Evolutionary conservation across 2,329 filamentous ascomycete genomes (phyloP).

Genomic region (Ophiostoma quercus): DNA sequence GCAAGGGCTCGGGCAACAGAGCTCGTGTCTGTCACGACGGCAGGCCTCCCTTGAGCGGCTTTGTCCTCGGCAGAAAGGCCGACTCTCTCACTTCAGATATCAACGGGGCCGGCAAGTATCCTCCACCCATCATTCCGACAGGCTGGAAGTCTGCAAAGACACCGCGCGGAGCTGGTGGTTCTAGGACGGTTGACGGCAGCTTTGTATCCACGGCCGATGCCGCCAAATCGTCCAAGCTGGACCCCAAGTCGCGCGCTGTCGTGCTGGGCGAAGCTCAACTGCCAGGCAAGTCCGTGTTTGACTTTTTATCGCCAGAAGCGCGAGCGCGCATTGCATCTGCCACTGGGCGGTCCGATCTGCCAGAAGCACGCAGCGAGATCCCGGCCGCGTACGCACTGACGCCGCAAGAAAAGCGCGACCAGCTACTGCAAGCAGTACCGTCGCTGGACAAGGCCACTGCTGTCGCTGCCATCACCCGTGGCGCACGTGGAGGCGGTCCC

Average conservation of each 20-base stretch:
- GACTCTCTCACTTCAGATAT: conserved; percentile 45
- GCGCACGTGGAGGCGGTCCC: conserved; percentile 62
- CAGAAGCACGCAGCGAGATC: conserved; percentile 69
- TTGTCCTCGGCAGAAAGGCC: conserved; percentile 59
- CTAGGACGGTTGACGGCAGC: conserved; percentile 11
- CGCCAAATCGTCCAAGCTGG: conserved; percentile 68
- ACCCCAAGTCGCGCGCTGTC: conserved; percentile 70
- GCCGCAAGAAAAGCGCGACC: conserved; percentile 57
- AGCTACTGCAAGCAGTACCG: conserved; percentile 56
- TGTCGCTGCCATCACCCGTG: conserved; percentile 61
- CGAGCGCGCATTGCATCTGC: conserved; percentile 70
- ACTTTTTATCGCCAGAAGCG: conserved; percentile 75
- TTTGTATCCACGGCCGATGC: conserved; percentile 70
- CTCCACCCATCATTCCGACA: conserved; percentile 61
- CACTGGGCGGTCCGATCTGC: conserved; percentile 71
- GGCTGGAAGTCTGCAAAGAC: conserved; percentile 66
- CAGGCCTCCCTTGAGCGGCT: conserved; percentile 71
- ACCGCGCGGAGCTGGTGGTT: conserved; percentile 28
- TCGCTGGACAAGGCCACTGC: conserved; percentile 62
- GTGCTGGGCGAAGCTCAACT: conserved; percentile 75
- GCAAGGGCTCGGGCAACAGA: conserved; percentile 39
- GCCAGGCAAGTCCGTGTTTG: conserved; percentile 91
- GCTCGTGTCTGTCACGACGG: conserved; percentile 77
- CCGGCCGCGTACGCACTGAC: conserved; percentile 59
- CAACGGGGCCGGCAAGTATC: conserved; percentile 45